phyloP scores from a whole-genome alignment of 176 grass and related monocot genomes.

The Raddia guianensis region DNA sequence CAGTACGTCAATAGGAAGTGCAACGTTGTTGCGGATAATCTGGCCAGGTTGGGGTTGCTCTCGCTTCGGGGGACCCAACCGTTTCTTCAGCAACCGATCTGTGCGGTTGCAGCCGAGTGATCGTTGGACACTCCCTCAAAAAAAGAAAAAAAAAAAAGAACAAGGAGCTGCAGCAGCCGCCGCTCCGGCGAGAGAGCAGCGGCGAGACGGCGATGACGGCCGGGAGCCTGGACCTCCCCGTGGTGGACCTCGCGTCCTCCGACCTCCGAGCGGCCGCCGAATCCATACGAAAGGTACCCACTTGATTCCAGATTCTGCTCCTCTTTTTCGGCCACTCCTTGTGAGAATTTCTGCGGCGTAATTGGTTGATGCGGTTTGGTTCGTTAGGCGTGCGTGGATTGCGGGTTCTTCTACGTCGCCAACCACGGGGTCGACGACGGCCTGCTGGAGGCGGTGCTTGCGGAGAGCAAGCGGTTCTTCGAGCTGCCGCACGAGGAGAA shows the following conservation, averaged over 20 bases:
- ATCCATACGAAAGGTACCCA: constrained; percentile 55
- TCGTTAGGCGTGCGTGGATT: constrained; percentile 75
- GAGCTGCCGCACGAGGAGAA: constrained; percentile 62
- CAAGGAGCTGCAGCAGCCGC: too few species aligned
- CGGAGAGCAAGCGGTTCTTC: constrained; percentile 73
- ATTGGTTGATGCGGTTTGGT: neutral
- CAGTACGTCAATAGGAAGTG: too few species aligned
- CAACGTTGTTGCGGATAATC: too few species aligned
- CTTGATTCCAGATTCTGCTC: neutral
- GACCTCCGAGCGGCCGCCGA: constrained; percentile 51
- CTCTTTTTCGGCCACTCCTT: neutral
- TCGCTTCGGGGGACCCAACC: too few species aligned
- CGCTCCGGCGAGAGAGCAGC: neutral
- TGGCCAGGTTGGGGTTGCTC: too few species aligned
- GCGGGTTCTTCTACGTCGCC: constrained; percentile 85
- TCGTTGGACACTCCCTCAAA: too few species aligned
- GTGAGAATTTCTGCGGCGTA: neutral
- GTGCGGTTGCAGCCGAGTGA: too few species aligned
- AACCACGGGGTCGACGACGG: constrained; percentile 62
- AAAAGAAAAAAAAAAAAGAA: too few species aligned
- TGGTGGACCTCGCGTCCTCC: constrained; percentile 68
- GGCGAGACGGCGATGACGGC: constrained; percentile 6
- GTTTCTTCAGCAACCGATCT: too few species aligned
- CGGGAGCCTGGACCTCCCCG: constrained; percentile 49
- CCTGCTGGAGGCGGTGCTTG: constrained; percentile 48